phyloP scores from a whole-genome alignment of 1,139 yeast species.

The Yamadazyma atmosphaerica region DNA sequence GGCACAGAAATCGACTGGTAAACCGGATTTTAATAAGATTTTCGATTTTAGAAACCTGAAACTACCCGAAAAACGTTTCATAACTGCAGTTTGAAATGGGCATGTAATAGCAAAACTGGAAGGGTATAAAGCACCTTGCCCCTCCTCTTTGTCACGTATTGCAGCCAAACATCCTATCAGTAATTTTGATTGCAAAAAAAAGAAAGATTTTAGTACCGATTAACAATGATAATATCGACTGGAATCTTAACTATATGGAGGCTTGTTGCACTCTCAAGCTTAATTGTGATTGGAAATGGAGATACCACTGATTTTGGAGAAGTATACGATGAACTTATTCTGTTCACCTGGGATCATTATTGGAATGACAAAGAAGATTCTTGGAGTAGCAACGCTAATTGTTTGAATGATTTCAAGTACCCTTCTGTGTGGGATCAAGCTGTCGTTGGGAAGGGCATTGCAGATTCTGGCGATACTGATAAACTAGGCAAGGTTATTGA shows the following conservation, averaged over 20 bases:
- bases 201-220: background rate
- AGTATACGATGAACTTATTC: constrained; percentile 2
- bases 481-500: constrained; percentile 11
- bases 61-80: background rate
- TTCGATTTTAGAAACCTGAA: background rate
- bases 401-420: constrained; percentile 11
- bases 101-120: no score
- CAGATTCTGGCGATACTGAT: constrained; percentile 14
- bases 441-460: constrained; percentile 23
- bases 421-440: constrained; percentile 28
- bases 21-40: background rate
- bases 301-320: background rate
- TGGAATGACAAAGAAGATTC: constrained; percentile 17
- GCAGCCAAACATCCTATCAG: background rate
- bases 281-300: background rate
- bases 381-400: constrained; percentile 14
- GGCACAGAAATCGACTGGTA: background rate
- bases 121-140: background rate
- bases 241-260: background rate
- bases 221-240: background rate
- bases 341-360: constrained; percentile 14
- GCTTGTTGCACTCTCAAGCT: background rate
- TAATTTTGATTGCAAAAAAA: constrained; percentile 2
- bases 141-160: no score
- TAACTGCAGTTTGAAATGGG: background rate